Evolutionary conservation across 2,329 filamentous ascomycete genomes (phyloP).

Genomic region (Neopestalotiopsis sp.): DNA sequence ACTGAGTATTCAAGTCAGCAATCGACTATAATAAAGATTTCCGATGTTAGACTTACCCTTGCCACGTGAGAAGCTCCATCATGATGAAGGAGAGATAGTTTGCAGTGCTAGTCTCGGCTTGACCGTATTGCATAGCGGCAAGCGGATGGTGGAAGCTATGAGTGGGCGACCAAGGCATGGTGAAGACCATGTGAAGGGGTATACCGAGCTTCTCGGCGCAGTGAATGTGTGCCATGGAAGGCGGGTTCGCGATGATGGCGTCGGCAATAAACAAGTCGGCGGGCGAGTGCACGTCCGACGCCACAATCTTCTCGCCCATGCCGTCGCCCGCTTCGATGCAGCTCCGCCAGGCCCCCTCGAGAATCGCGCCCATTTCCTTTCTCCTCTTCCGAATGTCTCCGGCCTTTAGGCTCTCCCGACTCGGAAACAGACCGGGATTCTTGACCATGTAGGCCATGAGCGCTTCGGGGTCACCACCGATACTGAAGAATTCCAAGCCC

Average conservation of each 20-base stretch:
- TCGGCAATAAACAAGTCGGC: constrained; percentile 56
- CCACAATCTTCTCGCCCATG: constrained; percentile 3
- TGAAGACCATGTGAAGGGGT: constrained; percentile 58
- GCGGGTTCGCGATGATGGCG: constrained; percentile 60
- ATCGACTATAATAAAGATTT: neutral
- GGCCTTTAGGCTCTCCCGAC: constrained; percentile 40
- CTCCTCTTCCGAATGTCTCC: constrained; percentile 43
- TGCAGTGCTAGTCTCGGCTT: constrained; percentile 55
- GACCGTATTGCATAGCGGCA: constrained; percentile 39
- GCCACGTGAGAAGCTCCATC: constrained; percentile 77
- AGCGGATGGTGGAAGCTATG: constrained; percentile 73
- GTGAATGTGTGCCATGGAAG: constrained; percentile 57
- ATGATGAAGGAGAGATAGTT: constrained; percentile 73
- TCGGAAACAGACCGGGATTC: constrained; percentile 46
- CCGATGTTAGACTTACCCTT: constrained; percentile 52
- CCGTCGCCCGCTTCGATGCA: constrained; percentile 38
- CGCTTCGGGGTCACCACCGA: constrained; percentile 51
- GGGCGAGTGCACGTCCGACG: constrained; percentile 16
- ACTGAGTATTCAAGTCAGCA: constrained; percentile 22
- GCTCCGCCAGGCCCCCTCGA: constrained; percentile 45
- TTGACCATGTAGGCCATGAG: constrained; percentile 57
- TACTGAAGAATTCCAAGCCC: constrained; percentile 63
- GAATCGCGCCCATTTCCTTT: constrained; percentile 43
- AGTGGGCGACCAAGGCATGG: constrained; percentile 77
- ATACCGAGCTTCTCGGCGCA: constrained; percentile 55